A percentile compares a stretch with the other conserved stretches of the same genome.
phyloP scores from a whole-genome alignment of 495 filamentous ascomycete genomes.

The Amorphotheca resinae region DNA sequence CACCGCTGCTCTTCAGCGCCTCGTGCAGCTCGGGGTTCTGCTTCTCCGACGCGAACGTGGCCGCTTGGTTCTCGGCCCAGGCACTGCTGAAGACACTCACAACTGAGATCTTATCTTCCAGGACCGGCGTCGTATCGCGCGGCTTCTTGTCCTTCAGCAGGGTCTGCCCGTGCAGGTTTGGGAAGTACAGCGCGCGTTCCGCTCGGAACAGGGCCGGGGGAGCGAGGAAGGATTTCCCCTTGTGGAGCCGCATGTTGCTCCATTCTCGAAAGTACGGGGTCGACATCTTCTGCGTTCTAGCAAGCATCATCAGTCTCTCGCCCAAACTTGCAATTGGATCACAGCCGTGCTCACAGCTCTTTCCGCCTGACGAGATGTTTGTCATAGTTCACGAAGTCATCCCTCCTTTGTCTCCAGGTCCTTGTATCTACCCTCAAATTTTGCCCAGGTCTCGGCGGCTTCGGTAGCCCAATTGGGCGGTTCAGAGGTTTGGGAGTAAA shows the following conservation, averaged over 20 bases:
- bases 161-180: constrained; percentile 74
- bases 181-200: constrained; percentile 77
- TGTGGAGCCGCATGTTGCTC: constrained; percentile 63
- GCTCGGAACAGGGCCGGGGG: constrained; percentile 62
- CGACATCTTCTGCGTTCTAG: constrained; percentile 43
- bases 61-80: constrained; percentile 78
- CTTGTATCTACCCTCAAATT: constrained; percentile 68
- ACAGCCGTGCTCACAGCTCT: constrained; percentile 43
- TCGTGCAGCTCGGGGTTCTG: constrained; percentile 53
- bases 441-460: constrained; percentile 61
- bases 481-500: constrained; percentile 58
- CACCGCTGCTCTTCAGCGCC: constrained; percentile 32
- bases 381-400: constrained; percentile 76
- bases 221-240: constrained; percentile 81
- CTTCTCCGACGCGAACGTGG: constrained; percentile 49
- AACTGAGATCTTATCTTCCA: constrained; percentile 60
- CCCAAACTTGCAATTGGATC: neutral
- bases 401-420: constrained; percentile 51
- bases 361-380: constrained; percentile 63
- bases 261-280: constrained; percentile 93
- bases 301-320: no score
- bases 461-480: constrained; percentile 66
- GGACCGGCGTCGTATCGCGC: constrained; percentile 56
- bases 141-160: constrained; percentile 32
- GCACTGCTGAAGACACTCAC: constrained; percentile 67